Conservation (phyloP, 2,329 filamentous ascomycete genomes). For the Amphichorda felina region DNA sequence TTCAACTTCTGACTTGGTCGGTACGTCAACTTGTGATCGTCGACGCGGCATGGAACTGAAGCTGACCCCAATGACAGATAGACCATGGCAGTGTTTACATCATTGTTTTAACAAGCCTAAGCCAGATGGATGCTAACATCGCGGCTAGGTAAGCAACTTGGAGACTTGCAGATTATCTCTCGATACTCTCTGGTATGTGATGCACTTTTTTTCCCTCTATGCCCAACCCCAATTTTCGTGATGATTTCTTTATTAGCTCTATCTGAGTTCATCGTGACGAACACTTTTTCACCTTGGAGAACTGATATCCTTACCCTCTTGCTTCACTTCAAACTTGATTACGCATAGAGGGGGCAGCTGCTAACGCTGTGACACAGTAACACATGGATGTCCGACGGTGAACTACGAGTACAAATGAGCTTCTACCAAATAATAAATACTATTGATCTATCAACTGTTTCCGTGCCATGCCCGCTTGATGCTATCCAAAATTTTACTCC, state of each 20-base stretch:
- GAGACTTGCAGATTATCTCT: not conserved
- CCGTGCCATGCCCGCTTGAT: too few relatives aligned
- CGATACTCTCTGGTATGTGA: constrained; percentile 7
- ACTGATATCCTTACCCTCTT: constrained; percentile 28
- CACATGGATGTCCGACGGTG: not conserved
- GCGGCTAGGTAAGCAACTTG: not conserved
- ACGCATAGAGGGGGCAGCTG: not conserved
- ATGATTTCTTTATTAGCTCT: constrained; percentile 38
- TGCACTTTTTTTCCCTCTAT: not conserved
- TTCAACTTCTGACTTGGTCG: constrained; percentile 42
- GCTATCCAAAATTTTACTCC: constrained; percentile 14
- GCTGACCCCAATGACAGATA: too few relatives aligned
- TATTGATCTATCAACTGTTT: too few relatives aligned
- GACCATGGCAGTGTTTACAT: too few relatives aligned
- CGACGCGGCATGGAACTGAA: too few relatives aligned
- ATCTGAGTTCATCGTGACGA: constrained; percentile 46
- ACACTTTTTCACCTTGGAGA: constrained; percentile 49
- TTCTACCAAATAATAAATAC: too few relatives aligned
- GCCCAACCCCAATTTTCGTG: constrained; percentile 22
- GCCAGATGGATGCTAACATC: not conserved
- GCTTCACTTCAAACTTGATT: not conserved
- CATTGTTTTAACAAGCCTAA: too few relatives aligned
- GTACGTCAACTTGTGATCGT: constrained; percentile 13
- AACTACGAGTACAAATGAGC: too few relatives aligned
- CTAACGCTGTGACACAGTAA: not conserved